Percentiles rank a stretch among this genome's conserved stretches.
These are phyloP conservation scores for Sugiyamaella xylanicola DNA, from an alignment of 1,139 yeast genomes.

Conservation along the genomic window DNA sequence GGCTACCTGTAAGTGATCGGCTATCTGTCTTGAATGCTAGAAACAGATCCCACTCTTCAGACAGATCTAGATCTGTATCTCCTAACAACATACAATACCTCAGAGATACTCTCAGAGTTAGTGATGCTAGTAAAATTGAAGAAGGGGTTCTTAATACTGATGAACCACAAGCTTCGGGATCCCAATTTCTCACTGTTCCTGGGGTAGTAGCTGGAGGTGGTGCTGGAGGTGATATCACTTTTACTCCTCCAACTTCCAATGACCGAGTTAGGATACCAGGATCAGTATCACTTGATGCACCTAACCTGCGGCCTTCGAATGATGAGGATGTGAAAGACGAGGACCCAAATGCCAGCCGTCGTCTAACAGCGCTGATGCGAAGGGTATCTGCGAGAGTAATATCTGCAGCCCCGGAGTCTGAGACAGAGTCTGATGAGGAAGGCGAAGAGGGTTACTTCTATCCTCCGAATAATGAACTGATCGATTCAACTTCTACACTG, in stretches of 20 bases:
- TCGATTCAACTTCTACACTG: constrained; percentile 9
- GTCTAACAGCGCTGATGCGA: constrained; percentile 10
- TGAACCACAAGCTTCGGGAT: background rate
- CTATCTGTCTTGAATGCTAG: background rate
- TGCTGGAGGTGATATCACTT: background rate
- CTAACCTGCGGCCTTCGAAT: background rate
- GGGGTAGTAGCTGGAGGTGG: background rate
- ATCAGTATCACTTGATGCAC: background rate
- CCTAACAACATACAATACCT: background rate
- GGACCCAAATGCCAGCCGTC: background rate
- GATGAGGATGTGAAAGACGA: background rate
- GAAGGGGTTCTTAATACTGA: background rate
- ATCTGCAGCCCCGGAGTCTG: constrained; percentile 10
- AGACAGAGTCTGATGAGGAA: background rate
- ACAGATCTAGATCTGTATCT: constrained; percentile 9
- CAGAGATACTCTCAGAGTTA: background rate
- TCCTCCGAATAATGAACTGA: constrained; percentile 1
- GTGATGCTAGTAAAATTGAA: constrained; percentile 8
- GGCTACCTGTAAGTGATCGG: background rate
- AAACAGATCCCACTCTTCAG: background rate
- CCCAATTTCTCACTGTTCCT: constrained; percentile 4
- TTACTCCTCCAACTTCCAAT: background rate
- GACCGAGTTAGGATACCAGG: background rate
- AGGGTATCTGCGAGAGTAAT: constrained; percentile 13
- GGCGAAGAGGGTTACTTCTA: constrained; percentile 1